These are phyloP conservation scores for Verticillium longisporum DNA, from an alignment of 2,329 filamentous ascomycete genomes.

Conservation along the genomic window DNA sequence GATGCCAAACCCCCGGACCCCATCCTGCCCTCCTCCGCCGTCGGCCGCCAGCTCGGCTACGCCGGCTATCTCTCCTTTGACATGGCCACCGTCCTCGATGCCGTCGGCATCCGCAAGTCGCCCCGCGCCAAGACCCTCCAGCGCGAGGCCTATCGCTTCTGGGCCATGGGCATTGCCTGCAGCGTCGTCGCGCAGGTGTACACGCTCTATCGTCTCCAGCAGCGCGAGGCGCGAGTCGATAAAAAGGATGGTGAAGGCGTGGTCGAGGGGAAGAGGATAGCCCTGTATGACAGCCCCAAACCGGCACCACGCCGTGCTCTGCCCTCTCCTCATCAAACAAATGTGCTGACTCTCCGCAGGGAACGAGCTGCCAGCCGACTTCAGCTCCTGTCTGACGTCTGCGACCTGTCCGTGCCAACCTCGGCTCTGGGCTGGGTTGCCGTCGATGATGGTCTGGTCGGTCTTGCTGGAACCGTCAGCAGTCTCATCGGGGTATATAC, in stretches of 20 bases:
- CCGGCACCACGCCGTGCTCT: background rate
- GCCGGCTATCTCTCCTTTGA: constrained; percentile 83
- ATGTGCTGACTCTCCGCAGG: constrained; percentile 20
- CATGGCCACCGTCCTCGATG: constrained; percentile 66
- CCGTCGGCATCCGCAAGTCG: constrained; percentile 69
- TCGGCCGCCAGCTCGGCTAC: constrained; percentile 89
- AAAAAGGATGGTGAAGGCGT: constrained; percentile 87
- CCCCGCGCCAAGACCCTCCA: constrained; percentile 59
- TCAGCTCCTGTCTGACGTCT: constrained; percentile 83
- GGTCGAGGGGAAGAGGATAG: constrained; percentile 83
- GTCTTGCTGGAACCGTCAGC: constrained; percentile 82
- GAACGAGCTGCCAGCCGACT: constrained; percentile 68
- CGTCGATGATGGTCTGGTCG: constrained; percentile 88
- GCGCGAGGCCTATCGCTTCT: constrained; percentile 72
- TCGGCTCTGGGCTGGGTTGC: constrained; percentile 68
- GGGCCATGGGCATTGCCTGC: constrained; percentile 74
- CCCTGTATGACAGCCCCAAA: constrained; percentile 48
- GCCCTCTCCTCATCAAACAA: background rate
- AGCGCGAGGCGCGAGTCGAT: constrained; percentile 65
- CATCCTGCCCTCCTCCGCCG: constrained; percentile 70
- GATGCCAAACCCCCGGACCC: constrained; percentile 67
- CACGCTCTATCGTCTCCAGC: constrained; percentile 63
- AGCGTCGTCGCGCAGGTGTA: constrained; percentile 73
- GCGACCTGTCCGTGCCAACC: constrained; percentile 76
- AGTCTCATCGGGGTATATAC: constrained; percentile 78